Evolutionary conservation across 1,284 basidiomycete genomes (phyloP).

Genomic region (Leccinum subatratum): DNA sequence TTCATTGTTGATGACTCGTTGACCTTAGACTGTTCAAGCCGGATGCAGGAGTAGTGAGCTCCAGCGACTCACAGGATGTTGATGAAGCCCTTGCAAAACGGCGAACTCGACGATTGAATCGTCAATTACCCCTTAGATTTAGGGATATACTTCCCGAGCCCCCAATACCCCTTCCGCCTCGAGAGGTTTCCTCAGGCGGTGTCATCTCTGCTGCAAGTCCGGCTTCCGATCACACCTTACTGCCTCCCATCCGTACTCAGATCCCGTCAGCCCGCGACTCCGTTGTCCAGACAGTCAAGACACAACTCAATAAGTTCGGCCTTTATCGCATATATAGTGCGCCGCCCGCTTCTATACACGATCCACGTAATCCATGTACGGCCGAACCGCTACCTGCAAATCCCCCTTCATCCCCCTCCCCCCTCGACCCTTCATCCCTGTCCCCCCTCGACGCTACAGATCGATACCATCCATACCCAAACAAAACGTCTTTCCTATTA

Average conservation of each 20-base stretch:
- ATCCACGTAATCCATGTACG: not conserved
- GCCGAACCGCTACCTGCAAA: not conserved
- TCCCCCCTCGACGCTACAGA: no score
- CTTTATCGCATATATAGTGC: not conserved
- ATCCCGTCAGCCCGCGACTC: not conserved
- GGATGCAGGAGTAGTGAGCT: no score
- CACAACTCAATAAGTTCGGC: not conserved
- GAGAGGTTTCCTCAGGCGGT: no score
- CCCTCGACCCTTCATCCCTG: no score
- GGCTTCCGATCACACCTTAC: not conserved
- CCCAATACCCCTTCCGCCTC: not conserved
- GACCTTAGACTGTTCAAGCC: no score
- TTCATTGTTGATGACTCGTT: no score
- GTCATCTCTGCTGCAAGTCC: not conserved
- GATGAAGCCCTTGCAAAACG: no score
- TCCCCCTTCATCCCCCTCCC: no score
- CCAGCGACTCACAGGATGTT: no score
- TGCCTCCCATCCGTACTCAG: not conserved
- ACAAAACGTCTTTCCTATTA: not conserved
- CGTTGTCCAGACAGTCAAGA: not conserved
- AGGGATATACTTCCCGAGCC: not conserved
- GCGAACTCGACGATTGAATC: no score
- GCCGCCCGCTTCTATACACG: not conserved
- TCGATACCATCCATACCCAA: not conserved
- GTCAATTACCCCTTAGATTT: no score